Percentiles rank a stretch among this genome's conserved stretches.
phyloP scores from a whole-genome alignment of 202 grass and related monocot genomes.

The Carex sylvatica region DNA sequence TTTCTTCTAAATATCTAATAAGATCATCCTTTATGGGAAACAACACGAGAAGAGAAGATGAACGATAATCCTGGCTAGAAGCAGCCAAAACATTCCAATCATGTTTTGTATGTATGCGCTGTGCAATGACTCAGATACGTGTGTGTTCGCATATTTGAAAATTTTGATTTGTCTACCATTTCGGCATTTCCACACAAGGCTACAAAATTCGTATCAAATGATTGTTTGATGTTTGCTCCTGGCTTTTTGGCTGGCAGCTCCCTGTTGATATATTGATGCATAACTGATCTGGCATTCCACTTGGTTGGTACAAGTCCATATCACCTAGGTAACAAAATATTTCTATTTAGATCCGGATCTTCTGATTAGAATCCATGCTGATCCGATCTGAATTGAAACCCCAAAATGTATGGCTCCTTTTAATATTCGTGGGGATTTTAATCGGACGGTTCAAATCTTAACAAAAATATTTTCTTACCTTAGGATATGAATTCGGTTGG shows the following conservation, averaged over 20 bases:
- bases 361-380: too few relatives aligned
- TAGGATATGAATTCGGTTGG: too few relatives aligned
- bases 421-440: too few relatives aligned
- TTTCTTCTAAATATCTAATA: background rate
- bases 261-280: background rate
- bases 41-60: background rate
- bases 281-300: background rate
- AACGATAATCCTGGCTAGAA: background rate
- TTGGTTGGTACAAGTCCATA: background rate
- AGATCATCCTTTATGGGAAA: too few relatives aligned
- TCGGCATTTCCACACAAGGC: background rate
- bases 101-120: background rate
- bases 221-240: slow-evolving; percentile 11
- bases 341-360: too few relatives aligned
- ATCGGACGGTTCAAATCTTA: too few relatives aligned
- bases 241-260: background rate
- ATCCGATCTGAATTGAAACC: too few relatives aligned
- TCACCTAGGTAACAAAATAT: too few relatives aligned
- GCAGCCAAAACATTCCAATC: background rate
- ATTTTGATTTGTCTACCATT: background rate
- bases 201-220: slow-evolving; percentile 1
- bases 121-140: background rate
- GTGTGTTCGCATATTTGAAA: background rate
- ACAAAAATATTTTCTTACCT: too few relatives aligned
- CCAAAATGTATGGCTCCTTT: too few relatives aligned